Percentiles rank a stretch among this genome's conserved stretches.
Evolutionary conservation across 208 protist species (phyloP).

Genomic region (Leishmania aethiopica): DNA sequence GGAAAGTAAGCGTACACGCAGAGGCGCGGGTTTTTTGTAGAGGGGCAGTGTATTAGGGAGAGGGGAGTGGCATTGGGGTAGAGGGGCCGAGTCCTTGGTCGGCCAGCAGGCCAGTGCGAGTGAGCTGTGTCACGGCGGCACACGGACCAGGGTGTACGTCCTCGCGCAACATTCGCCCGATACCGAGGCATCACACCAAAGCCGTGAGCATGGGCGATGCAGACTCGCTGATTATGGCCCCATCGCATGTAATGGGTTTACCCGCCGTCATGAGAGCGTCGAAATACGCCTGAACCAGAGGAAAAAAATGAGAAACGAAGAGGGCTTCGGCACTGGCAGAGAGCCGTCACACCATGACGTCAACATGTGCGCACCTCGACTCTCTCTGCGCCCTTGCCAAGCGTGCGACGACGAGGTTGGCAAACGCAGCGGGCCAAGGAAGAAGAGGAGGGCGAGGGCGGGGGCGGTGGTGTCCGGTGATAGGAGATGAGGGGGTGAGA

Average conservation of each 20-base stretch:
- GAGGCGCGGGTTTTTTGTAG: background rate
- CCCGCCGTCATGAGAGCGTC: background rate
- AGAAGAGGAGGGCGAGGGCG: background rate
- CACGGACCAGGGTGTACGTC: background rate
- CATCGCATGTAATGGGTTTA: background rate
- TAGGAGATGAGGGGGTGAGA: too few species aligned
- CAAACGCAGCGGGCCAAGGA: background rate
- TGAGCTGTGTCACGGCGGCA: background rate
- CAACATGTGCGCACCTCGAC: background rate
- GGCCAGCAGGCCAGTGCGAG: background rate
- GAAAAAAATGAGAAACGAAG: background rate
- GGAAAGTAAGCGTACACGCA: background rate
- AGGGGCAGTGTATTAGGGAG: background rate
- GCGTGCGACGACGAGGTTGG: background rate
- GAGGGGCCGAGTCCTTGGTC: background rate
- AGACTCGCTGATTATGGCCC: background rate
- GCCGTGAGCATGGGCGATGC: background rate
- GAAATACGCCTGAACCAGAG: background rate
- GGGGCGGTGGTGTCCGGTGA: too few species aligned
- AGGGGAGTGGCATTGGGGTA: background rate
- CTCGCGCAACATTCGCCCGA: background rate
- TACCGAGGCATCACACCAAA: background rate
- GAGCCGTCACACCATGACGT: background rate
- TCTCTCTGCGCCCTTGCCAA: background rate
- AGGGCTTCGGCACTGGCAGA: background rate